Evolutionary conservation across 73 alveolate genomes (phyloP).

Genomic region (Effrenium voratum): DNA sequence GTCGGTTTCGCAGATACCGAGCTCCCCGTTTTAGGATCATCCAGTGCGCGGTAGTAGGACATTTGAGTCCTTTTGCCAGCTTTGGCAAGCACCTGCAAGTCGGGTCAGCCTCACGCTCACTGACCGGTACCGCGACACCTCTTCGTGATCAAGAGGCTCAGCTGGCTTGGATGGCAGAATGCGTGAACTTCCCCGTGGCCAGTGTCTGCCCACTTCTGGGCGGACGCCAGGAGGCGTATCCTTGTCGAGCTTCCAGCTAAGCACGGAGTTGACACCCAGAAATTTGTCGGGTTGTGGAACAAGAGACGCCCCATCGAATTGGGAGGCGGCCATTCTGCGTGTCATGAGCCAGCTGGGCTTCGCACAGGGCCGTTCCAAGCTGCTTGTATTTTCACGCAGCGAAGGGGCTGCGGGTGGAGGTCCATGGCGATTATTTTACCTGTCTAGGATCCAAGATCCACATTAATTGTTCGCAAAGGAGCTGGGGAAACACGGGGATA

Average conservation of each 20-base stretch:
- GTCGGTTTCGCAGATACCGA: neutral
- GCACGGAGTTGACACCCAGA: neutral
- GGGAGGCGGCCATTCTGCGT: neutral
- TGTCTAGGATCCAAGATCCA: neutral
- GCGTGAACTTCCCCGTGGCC: neutral
- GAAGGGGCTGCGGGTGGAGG: neutral
- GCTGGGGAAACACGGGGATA: neutral
- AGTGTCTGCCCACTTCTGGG: neutral
- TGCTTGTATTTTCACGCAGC: neutral
- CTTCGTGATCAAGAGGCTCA: neutral
- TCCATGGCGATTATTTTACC: neutral
- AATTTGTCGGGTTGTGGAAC: neutral
- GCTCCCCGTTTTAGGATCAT: slow-evolving; percentile 25
- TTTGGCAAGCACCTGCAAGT: neutral
- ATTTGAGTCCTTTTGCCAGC: neutral
- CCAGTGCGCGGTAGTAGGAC: neutral
- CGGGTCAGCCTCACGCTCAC: neutral
- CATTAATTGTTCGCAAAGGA: neutral
- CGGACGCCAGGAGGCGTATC: neutral
- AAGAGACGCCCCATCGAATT: neutral
- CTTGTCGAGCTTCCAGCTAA: neutral
- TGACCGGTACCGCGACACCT: neutral
- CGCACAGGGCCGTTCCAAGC: neutral
- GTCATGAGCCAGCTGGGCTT: neutral
- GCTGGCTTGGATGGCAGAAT: neutral